These are phyloP conservation scores for Suillus lakei DNA, from an alignment of 768 basidiomycete species.

Conservation along the genomic window DNA sequence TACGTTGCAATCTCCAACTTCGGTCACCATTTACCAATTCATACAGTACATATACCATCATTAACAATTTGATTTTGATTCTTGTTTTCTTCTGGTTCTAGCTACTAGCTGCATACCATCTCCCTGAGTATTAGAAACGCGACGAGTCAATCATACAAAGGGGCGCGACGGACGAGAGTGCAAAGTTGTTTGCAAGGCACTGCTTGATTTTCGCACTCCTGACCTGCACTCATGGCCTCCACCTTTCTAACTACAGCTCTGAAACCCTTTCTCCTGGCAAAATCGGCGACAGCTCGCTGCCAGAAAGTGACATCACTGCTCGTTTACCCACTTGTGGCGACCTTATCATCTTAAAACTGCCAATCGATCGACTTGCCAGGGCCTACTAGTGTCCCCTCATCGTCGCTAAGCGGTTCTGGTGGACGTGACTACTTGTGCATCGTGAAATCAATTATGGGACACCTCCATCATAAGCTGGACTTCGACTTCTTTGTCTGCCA, in stretches of 20 bases:
- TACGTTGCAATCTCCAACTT: background rate
- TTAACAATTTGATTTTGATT: conserved; percentile 1
- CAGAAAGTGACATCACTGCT: background rate
- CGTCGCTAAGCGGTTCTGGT: background rate
- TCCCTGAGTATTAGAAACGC: background rate
- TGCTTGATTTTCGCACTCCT: background rate
- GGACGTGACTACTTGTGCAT: background rate
- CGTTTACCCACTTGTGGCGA: background rate
- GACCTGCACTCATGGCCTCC: background rate
- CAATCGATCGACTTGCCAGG: background rate
- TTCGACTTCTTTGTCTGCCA: background rate
- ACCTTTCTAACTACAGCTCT: background rate
- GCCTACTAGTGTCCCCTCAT: background rate
- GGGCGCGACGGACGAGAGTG: background rate
- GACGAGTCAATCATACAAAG: background rate
- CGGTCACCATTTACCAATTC: background rate
- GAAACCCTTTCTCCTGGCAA: background rate
- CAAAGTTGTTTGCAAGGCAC: background rate
- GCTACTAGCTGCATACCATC: background rate
- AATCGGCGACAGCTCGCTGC: background rate
- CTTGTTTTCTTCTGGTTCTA: background rate
- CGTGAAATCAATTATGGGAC: background rate
- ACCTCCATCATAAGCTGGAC: background rate
- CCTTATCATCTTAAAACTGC: background rate
- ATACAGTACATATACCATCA: conserved; percentile 6